Conservation (phyloP, 352 stramenopile genomes). For the Albugo candida region DNA sequence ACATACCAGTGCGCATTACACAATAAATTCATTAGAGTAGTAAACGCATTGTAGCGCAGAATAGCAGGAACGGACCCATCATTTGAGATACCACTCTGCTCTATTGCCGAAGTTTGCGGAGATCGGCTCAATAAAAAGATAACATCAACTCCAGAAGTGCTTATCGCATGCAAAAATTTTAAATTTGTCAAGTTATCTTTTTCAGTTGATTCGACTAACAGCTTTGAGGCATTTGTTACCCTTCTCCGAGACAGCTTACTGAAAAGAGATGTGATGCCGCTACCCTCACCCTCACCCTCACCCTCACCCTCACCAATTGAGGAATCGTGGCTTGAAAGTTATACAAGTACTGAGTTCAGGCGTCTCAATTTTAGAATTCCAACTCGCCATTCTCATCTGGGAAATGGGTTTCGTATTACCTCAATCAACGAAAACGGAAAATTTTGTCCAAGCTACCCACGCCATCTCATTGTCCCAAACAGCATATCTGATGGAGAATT, state of each 20-base stretch:
- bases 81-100: constrained; percentile 47
- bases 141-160: constrained; percentile 26
- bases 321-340: constrained; percentile 32
- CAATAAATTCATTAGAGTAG: neutral
- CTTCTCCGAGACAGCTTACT: neutral
- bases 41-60: constrained; percentile 1
- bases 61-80: constrained; percentile 14
- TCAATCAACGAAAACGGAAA: constrained; percentile 61
- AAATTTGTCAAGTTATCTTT: constrained; percentile 65
- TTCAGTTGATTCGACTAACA: constrained; percentile 30
- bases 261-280: neutral
- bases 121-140: constrained; percentile 13
- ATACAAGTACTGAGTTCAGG: constrained; percentile 31
- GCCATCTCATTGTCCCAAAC: constrained; percentile 75
- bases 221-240: constrained; percentile 11
- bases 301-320: constrained; percentile 16
- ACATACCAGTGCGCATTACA: neutral
- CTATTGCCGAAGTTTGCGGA: constrained; percentile 58
- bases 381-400: constrained; percentile 16
- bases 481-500: constrained; percentile 84
- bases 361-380: constrained; percentile 30
- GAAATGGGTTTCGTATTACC: constrained; percentile 34
- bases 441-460: constrained; percentile 66
- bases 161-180: constrained; percentile 72
- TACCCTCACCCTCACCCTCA: constrained; percentile 9